These are phyloP conservation scores for Hypoxylon fragiforme DNA, from an alignment of 495 filamentous ascomycete genomes.

Conservation along the genomic window DNA sequence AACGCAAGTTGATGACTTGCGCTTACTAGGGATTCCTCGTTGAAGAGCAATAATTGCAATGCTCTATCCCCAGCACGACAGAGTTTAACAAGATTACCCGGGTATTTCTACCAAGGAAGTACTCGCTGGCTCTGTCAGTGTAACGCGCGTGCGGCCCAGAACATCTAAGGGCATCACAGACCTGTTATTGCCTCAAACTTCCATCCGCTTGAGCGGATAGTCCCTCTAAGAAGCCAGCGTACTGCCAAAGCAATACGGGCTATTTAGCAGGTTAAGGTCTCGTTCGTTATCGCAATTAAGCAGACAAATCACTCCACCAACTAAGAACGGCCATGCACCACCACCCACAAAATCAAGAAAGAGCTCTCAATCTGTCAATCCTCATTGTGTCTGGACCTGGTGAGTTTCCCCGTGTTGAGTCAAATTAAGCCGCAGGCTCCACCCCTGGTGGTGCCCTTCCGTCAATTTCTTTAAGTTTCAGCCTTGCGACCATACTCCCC, in stretches of 20 bases:
- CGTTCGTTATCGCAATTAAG: neutral
- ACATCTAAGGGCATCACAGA: neutral
- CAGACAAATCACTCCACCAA: neutral
- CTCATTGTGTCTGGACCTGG: neutral
- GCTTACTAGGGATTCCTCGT: neutral
- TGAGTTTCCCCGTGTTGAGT: neutral
- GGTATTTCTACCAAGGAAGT: neutral
- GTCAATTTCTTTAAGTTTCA: neutral
- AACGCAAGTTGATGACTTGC: neutral
- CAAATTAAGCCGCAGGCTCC: neutral
- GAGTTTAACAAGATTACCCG: neutral
- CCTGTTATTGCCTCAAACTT: neutral
- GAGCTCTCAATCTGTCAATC: neutral
- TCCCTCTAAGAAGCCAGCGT: neutral
- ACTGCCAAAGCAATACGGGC: neutral
- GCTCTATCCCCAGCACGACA: neutral
- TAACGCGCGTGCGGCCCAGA: neutral
- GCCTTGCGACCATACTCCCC: neutral
- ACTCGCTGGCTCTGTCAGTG: neutral
- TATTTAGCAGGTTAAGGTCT: neutral
- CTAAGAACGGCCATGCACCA: neutral
- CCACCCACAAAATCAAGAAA: neutral
- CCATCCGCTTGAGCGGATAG: neutral
- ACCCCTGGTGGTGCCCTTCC: neutral
- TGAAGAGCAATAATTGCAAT: neutral